These are phyloP conservation scores for Talinum fruticosum DNA, from an alignment of 148 eudicot species.

Conservation along the genomic window DNA sequence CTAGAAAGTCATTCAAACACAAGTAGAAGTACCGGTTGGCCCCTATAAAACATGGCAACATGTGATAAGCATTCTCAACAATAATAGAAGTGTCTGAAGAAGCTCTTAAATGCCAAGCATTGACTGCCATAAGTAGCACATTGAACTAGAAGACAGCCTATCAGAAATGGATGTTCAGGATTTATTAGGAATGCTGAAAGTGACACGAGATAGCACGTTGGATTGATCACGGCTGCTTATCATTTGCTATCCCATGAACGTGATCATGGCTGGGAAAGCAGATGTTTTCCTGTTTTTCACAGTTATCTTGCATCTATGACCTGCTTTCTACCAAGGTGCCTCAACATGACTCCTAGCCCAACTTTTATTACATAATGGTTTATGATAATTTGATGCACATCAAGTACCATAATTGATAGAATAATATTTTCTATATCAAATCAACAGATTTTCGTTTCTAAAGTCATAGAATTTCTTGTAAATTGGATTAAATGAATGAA, in stretches of 20 bases:
- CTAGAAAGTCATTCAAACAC: constrained; percentile 74
- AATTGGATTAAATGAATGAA: too few relatives aligned
- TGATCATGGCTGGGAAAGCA: neutral
- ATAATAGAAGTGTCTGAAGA: neutral
- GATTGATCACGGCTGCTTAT: neutral
- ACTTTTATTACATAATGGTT: too few relatives aligned
- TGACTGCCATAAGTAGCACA: neutral
- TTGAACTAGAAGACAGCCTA: neutral
- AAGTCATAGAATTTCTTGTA: too few relatives aligned
- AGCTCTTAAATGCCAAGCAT: neutral
- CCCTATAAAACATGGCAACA: constrained; percentile 37
- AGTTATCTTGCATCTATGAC: neutral
- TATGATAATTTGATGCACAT: too few relatives aligned
- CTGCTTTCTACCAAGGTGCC: neutral
- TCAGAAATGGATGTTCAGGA: neutral
- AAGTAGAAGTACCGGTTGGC: constrained; percentile 77
- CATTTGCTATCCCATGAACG: neutral
- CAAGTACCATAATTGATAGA: too few relatives aligned
- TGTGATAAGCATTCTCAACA: constrained; percentile 20
- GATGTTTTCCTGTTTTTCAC: too few relatives aligned
- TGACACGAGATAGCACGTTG: neutral
- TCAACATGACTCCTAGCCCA: too few relatives aligned
- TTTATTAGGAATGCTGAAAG: neutral
- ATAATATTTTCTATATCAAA: too few relatives aligned
- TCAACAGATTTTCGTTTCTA: too few relatives aligned